phyloP scores from a whole-genome alignment of 805 yeast species.

The Hanseniaspora taiwanica region DNA sequence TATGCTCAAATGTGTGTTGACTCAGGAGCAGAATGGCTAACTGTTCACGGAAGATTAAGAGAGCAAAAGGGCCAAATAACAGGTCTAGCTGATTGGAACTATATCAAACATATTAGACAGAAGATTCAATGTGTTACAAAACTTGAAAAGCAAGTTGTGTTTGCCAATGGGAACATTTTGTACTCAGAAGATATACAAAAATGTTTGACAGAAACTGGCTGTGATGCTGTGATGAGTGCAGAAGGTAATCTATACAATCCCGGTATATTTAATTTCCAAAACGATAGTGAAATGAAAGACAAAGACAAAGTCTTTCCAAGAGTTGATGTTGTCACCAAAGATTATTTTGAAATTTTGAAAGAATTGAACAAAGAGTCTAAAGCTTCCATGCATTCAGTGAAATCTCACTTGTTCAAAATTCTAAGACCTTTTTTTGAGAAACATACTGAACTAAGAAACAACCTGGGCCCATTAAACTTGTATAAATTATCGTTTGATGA shows the following conservation, averaged over 20 bases:
- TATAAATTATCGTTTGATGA: slow-evolving; percentile 25
- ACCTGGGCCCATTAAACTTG: slow-evolving; percentile 35
- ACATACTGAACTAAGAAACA: slow-evolving; percentile 67
- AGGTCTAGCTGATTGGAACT: slow-evolving; percentile 89
- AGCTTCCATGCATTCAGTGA: slow-evolving; percentile 76
- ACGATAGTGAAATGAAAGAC: slow-evolving; percentile 21
- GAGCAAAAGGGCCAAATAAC: slow-evolving; percentile 97
- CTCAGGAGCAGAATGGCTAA: slow-evolving; percentile 92
- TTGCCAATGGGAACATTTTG: slow-evolving; percentile 89
- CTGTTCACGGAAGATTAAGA: slow-evolving; percentile 91
- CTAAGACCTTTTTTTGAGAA: slow-evolving; percentile 65
- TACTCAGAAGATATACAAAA: slow-evolving; percentile 74
- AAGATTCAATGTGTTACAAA: slow-evolving; percentile 56
- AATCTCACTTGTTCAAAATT: slow-evolving; percentile 82
- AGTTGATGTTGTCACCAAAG: slow-evolving; percentile 70
- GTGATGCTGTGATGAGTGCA: slow-evolving; percentile 95
- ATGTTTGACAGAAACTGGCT: slow-evolving; percentile 46
- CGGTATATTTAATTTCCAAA: slow-evolving; percentile 48
- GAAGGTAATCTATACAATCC: slow-evolving; percentile 93
- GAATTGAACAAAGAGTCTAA: slow-evolving; percentile 23
- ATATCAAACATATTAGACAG: slow-evolving; percentile 60
- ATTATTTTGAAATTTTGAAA: slow-evolving; percentile 76
- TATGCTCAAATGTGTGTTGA: slow-evolving; percentile 80
- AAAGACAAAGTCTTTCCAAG: slow-evolving; percentile 65
- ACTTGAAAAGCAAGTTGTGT: slow-evolving; percentile 38